phyloP scores from a whole-genome alignment of 2,329 filamentous ascomycete genomes.

The Massarina eburnea region DNA sequence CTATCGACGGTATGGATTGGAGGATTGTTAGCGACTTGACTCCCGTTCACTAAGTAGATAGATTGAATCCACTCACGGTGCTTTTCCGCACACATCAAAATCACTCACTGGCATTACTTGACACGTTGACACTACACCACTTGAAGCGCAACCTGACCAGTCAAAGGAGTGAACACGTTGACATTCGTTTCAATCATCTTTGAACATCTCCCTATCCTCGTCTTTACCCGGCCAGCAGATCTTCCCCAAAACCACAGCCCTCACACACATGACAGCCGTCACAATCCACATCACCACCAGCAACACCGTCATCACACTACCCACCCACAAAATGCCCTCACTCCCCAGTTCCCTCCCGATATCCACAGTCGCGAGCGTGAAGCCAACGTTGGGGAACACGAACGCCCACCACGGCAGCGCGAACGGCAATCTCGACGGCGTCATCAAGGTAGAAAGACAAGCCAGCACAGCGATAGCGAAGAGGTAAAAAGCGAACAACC shows the following conservation, averaged over 20 bases:
- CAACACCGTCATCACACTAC: conserved; percentile 58
- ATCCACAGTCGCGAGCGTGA: conserved; percentile 61
- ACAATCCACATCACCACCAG: conserved; percentile 60
- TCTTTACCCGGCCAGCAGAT: conserved; percentile 58
- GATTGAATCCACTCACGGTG: no score
- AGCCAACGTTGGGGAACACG: conserved; percentile 67
- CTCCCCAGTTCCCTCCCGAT: conserved; percentile 58
- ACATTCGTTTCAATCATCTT: neutral
- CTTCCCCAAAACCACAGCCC: conserved; percentile 53
- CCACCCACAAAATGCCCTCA: conserved; percentile 54
- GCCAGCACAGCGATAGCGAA: conserved; percentile 45
- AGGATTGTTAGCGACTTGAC: no score
- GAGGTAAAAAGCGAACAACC: conserved; percentile 61
- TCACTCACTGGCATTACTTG: no score
- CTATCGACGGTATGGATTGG: no score
- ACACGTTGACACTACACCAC: no score
- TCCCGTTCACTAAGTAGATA: no score
- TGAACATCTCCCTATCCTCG: conserved; percentile 33
- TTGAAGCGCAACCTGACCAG: no score
- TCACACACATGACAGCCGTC: conserved; percentile 52
- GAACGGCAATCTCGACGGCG: conserved; percentile 35
- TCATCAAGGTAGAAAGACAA: conserved; percentile 12
- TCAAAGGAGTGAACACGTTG: no score
- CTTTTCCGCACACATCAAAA: no score
- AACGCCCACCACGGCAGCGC: conserved; percentile 58